Conservation (phyloP, 192 early-diverging fungal species). For the Rhizophagus clarus region DNA sequence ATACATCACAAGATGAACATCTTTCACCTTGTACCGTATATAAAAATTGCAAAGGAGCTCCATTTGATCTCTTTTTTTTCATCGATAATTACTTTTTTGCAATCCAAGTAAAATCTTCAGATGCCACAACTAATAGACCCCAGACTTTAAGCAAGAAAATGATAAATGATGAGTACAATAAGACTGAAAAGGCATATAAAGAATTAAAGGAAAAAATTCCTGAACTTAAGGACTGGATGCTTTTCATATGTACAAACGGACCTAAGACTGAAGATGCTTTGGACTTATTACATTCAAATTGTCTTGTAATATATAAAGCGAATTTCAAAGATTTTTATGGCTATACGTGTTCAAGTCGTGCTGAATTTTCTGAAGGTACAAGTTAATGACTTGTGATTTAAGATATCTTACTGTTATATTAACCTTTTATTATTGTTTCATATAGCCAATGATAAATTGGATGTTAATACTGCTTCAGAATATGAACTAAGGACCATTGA, state of each 20-base stretch:
- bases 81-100: neutral
- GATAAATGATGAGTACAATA: neutral
- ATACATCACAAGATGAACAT: no score
- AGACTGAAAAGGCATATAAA: neutral
- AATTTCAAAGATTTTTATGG: conserved; percentile 7
- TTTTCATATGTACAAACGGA: neutral
- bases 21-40: neutral
- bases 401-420: neutral
- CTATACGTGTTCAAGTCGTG: neutral
- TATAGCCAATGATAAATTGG: neutral
- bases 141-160: neutral
- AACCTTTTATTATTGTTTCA: neutral
- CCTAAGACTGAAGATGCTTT: neutral
- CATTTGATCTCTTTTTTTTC: neutral
- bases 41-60: neutral
- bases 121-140: neutral
- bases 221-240: neutral
- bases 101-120: neutral
- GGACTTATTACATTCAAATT: neutral
- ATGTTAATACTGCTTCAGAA: neutral
- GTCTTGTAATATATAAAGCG: neutral
- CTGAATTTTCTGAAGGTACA: neutral
- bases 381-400: neutral
- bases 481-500: neutral
- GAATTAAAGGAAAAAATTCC: neutral